Evolutionary conservation across 768 basidiomycete species (phyloP).

Genomic region (Pleurotus eryngii): DNA sequence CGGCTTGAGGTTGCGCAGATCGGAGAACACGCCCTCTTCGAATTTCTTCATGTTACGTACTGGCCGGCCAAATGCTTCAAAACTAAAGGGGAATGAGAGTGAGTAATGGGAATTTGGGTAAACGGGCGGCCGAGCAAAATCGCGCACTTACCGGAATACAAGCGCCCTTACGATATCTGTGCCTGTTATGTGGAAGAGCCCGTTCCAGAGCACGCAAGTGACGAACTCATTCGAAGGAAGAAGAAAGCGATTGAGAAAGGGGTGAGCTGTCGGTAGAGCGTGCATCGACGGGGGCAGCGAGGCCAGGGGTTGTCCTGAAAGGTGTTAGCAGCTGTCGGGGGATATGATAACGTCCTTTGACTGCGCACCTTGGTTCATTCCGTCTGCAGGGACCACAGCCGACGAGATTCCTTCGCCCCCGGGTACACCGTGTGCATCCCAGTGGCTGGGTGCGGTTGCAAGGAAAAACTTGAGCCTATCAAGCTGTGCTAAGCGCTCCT

Average conservation of each 20-base stretch:
- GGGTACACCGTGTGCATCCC: slow-evolving; percentile 38
- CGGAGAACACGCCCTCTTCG: slow-evolving; percentile 94
- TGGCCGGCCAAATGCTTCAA: slow-evolving; percentile 78
- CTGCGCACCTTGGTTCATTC: background rate
- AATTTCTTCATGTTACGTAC: slow-evolving; percentile 95
- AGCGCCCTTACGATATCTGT: slow-evolving; percentile 95
- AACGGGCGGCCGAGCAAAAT: slow-evolving; percentile 6
- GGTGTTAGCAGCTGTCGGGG: background rate
- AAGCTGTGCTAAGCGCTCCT: slow-evolving; percentile 68
- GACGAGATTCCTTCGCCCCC: slow-evolving; percentile 5
- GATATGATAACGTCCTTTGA: background rate
- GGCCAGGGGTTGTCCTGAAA: slow-evolving; percentile 13
- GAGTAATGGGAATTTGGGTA: background rate
- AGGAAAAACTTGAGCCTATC: slow-evolving; percentile 88
- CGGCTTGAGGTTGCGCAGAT: slow-evolving; percentile 90
- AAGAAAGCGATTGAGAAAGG: slow-evolving; percentile 80
- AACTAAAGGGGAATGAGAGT: slow-evolving; percentile 7
- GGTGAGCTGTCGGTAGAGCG: slow-evolving; percentile 51
- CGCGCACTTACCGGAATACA: slow-evolving; percentile 69
- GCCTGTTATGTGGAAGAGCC: slow-evolving; percentile 91
- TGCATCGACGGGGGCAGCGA: slow-evolving; percentile 29
- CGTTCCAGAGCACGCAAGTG: slow-evolving; percentile 89
- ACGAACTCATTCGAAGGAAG: slow-evolving; percentile 88
- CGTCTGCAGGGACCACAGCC: background rate
- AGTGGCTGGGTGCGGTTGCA: slow-evolving; percentile 77